Conservation (phyloP, 176 grass and related monocot species). For the Oryza meyeriana region DNA sequence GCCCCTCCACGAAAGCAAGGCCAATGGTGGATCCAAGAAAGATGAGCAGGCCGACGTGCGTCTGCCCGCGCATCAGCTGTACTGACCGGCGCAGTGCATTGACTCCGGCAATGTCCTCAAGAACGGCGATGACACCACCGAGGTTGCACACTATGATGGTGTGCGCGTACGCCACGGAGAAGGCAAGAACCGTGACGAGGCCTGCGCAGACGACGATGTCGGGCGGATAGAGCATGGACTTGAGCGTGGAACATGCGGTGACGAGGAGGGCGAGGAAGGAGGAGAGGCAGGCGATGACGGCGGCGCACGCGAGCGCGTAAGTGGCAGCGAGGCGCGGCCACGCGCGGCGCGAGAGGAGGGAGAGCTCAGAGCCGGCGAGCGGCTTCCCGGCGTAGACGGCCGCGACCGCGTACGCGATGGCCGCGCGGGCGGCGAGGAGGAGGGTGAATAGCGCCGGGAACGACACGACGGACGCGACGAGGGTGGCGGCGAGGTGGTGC, state of each 20-base stretch:
- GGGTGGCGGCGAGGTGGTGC: conserved; percentile 66
- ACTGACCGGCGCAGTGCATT: conserved; percentile 62
- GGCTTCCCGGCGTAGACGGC: conserved; percentile 71
- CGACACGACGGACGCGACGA: conserved; percentile 56
- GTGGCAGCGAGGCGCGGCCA: conserved; percentile 71
- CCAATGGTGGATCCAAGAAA: conserved; percentile 84
- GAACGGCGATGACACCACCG: conserved; percentile 69
- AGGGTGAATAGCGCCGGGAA: conserved; percentile 68
- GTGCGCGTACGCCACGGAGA: conserved; percentile 81
- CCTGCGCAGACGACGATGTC: conserved; percentile 83
- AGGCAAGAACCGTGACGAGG: conserved; percentile 62
- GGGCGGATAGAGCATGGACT: conserved; percentile 62
- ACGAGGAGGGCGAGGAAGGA: conserved; percentile 73
- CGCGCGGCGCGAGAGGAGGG: conserved; percentile 43
- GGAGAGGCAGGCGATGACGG: conserved; percentile 47
- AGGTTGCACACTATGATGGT: conserved; percentile 87
- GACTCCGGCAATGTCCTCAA: conserved; percentile 66
- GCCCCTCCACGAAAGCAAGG: conserved; percentile 72
- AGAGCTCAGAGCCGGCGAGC: conserved; percentile 43
- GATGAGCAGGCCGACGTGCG: conserved; percentile 81
- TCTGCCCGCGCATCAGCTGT: conserved; percentile 72
- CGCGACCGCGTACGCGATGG: conserved; percentile 64
- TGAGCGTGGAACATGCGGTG: conserved; percentile 59
- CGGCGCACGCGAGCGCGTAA: conserved; percentile 57
- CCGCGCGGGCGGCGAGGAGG: conserved; percentile 71